Percentiles rank a stretch among this genome's conserved stretches.
Evolutionary conservation across 2,329 filamentous ascomycete genomes (phyloP).

Genomic region (Hypocrella siamensis): DNA sequence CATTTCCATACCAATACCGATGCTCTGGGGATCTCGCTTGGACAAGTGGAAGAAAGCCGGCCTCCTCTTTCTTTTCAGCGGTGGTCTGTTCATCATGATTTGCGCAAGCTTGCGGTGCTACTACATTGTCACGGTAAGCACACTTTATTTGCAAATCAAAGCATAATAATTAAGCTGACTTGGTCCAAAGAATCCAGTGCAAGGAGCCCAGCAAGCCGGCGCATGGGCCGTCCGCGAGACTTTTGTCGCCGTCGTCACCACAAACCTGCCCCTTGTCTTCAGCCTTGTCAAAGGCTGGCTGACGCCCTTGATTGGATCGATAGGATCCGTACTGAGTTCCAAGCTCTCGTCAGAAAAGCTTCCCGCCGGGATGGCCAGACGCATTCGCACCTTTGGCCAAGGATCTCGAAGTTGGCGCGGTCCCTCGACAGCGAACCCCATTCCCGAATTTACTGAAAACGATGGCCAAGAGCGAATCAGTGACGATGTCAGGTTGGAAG

Average conservation of each 20-base stretch:
- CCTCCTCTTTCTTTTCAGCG: slow-evolving; percentile 21
- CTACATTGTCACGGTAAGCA: slow-evolving; percentile 12
- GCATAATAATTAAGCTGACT: slow-evolving; percentile 2
- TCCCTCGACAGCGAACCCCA: slow-evolving; percentile 5
- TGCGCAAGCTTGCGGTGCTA: slow-evolving; percentile 20
- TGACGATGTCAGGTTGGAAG: slow-evolving; percentile 7
- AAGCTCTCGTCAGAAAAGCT: slow-evolving; percentile 5
- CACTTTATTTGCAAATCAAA: too few relatives aligned
- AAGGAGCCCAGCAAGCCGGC: slow-evolving; percentile 23
- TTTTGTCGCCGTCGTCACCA: slow-evolving; percentile 26
- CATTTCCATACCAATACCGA: slow-evolving; percentile 40
- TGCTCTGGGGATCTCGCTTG: slow-evolving; percentile 24
- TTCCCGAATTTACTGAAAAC: slow-evolving; percentile 6
- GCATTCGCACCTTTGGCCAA: slow-evolving; percentile 7
- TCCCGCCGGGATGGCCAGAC: slow-evolving; percentile 8
- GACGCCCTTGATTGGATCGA: slow-evolving; percentile 9
- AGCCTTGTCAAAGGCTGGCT: slow-evolving; percentile 24
- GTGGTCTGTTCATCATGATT: slow-evolving; percentile 24
- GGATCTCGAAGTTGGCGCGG: slow-evolving; percentile 6
- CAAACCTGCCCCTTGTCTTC: slow-evolving; percentile 29
- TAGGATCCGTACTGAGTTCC: slow-evolving; percentile 8
- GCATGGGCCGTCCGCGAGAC: slow-evolving; percentile 27
- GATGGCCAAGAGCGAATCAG: slow-evolving; percentile 11
- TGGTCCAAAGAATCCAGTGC: slow-evolving; percentile 19
- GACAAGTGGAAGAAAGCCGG: slow-evolving; percentile 20